Percentiles rank a stretch among this genome's conserved stretches.
phyloP scores from a whole-genome alignment of 108 stramenopile species.

The Cylindrotheca closterium region DNA sequence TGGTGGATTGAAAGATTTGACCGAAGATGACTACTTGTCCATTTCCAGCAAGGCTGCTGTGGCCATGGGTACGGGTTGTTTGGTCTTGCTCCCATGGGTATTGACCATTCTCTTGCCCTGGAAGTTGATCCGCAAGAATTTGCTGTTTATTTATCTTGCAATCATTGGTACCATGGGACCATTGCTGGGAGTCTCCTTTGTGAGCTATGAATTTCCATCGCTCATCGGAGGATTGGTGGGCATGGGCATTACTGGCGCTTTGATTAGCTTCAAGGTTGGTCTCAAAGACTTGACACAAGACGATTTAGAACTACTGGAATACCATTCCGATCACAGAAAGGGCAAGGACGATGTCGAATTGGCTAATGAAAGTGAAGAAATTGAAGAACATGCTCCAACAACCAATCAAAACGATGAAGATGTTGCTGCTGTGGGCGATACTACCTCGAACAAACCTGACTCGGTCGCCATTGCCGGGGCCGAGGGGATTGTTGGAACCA shows the following conservation, averaged over 20 bases:
- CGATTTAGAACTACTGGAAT: neutral
- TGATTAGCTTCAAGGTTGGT: conserved; percentile 47
- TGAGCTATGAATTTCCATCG: conserved; percentile 59
- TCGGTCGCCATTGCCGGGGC: neutral
- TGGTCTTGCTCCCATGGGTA: conserved; percentile 49
- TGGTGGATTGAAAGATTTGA: conserved; percentile 33
- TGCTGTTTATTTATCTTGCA: conserved; percentile 41
- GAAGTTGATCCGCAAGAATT: conserved; percentile 35
- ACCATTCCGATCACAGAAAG: neutral
- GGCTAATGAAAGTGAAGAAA: conserved; percentile 6
- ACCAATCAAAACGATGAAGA: conserved; percentile 1
- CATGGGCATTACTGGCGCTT: conserved; percentile 30
- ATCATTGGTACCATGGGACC: conserved; percentile 34
- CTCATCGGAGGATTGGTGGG: conserved; percentile 65
- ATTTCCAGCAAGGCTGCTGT: conserved; percentile 47
- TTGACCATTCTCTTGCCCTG: conserved; percentile 46
- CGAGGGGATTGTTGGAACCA: conserved; percentile 5
- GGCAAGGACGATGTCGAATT: neutral
- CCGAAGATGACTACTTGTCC: conserved; percentile 41
- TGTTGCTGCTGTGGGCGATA: conserved; percentile 6
- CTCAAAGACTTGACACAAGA: conserved; percentile 5
- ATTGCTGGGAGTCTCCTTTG: conserved; percentile 43
- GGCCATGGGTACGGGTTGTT: conserved; percentile 35
- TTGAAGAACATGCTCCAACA: conserved; percentile 24
- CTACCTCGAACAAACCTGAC: conserved; percentile 3